Base-by-base conservation (phyloP, 805 yeast genomes). In the Metschnikowia cubensis region DNA sequence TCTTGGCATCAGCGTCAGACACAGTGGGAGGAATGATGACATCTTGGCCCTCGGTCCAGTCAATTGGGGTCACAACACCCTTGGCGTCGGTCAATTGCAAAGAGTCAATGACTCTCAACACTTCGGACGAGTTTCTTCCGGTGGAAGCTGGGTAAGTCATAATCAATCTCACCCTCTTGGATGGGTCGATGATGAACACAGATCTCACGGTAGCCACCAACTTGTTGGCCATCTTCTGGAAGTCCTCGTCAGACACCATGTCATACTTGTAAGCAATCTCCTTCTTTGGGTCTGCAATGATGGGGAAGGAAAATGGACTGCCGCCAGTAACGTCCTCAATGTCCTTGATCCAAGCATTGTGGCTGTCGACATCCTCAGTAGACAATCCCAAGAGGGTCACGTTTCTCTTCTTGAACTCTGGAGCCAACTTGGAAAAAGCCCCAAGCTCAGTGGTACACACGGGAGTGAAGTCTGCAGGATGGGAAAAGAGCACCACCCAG, bases 391-490 rank as follows among this genome's bases (percentile, higher is more conserved):
- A 77, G 62, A 85, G 73, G 61, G 83, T 83, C 49, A 83, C 84
- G 50, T 79, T 79, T 65, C 89, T 75, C 65, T 79, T 77, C 58
- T 73, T 74, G 62, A 85, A 85, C 64, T 84, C 89, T 13, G 86
- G 85, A 63, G 83, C 82, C 62, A 85, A 71, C 62, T 81, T 79
- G 56, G 89, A 84, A 61, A 85, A 84, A 6, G 89, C 89, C 55
- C 89, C 89, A 52, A 85, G 73, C 67, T 85, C 90, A 46, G 90
- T 85, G 55, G 89, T 85, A 66, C 90, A 85, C 43, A 85, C 87
- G 34, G 90, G 90, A 18, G 90, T 85, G 74, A 81, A 84, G 65
- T 84, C 89, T 56, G 83, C 89, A 49, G 90, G 90, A 64, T 85
- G 89, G 32, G 87, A 81, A 70, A 85, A 85, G 54, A 85, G 75